Conservation (phyloP, 352 stramenopile species). For the Phytophthora fragariae region DNA sequence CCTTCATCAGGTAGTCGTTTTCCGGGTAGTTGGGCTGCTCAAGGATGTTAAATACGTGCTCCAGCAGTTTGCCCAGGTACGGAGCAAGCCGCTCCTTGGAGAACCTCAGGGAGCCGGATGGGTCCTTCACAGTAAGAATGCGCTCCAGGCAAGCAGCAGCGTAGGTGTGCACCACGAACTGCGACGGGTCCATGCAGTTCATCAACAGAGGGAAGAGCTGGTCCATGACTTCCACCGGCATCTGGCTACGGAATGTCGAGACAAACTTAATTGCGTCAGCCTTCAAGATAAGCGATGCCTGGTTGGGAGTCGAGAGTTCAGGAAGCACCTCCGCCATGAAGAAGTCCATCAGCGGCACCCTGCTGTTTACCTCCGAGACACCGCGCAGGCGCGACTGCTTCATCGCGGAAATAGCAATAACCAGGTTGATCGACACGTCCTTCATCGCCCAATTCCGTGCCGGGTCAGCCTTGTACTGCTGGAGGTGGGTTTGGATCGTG, state of each 20-base stretch:
- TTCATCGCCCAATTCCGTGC: constrained; percentile 94
- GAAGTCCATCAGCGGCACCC: constrained; percentile 97
- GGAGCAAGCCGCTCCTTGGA: constrained; percentile 89
- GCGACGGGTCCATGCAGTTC: constrained; percentile 82
- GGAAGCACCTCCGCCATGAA: constrained; percentile 95
- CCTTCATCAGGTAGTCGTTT: constrained; percentile 99
- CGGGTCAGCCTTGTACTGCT: constrained; percentile 90
- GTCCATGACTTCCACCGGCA: constrained; percentile 93
- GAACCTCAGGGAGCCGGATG: constrained; percentile 66
- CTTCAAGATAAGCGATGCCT: constrained; percentile 94
- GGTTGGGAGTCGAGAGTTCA: constrained; percentile 89
- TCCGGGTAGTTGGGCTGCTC: constrained; percentile 94
- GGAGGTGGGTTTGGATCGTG: constrained; percentile 92
- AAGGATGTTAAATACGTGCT: constrained; percentile 96
- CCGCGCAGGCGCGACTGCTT: constrained; percentile 93
- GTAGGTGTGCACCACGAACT: constrained; percentile 98
- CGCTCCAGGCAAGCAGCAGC: constrained; percentile 96
- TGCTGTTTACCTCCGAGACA: constrained; percentile 95
- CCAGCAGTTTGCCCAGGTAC: constrained; percentile 94
- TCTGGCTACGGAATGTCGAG: constrained; percentile 97
- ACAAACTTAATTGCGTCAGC: constrained; percentile 99
- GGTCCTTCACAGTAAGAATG: constrained; percentile 95
- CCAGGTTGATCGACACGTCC: constrained; percentile 95
- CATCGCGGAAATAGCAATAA: constrained; percentile 96
- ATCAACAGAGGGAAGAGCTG: constrained; percentile 94